Conservation (phyloP, 1,139 yeast species). For the Kluyveromyces marxianus region DNA sequence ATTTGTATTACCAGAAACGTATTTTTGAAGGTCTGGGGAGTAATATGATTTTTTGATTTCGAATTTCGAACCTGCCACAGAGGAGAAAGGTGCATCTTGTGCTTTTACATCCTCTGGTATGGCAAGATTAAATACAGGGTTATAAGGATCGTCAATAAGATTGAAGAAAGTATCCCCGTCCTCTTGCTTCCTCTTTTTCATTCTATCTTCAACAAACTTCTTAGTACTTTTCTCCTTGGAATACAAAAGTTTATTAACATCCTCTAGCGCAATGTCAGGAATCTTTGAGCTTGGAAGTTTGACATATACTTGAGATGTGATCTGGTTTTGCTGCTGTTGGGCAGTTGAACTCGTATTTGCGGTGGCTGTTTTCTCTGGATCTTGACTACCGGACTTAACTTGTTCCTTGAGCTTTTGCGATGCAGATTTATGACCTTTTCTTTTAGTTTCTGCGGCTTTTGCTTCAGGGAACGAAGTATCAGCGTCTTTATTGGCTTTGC, state of each 20-base stretch:
- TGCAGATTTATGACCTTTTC: constrained; percentile 6
- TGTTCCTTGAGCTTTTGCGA: constrained; percentile 8
- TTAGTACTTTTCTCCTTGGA: constrained; percentile 76
- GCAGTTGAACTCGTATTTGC: constrained; percentile 5
- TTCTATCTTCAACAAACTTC: constrained; percentile 74
- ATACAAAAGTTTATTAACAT: constrained; percentile 66
- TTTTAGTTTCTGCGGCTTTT: not conserved
- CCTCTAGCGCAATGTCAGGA: constrained; percentile 84
- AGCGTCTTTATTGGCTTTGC: constrained; percentile 7
- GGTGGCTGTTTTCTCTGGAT: constrained; percentile 4
- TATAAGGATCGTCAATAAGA: constrained; percentile 83
- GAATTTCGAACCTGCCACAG: constrained; percentile 67
- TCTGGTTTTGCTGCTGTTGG: constrained; percentile 19
- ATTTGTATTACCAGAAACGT: constrained; percentile 21
- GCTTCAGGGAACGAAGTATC: not conserved
- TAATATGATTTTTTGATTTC: constrained; percentile 60
- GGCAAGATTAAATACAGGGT: constrained; percentile 73
- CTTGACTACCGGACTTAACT: constrained; percentile 7
- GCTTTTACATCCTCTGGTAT: constrained; percentile 48
- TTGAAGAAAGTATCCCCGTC: constrained; percentile 72
- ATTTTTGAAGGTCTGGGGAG: constrained; percentile 22
- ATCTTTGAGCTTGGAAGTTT: constrained; percentile 83
- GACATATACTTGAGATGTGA: constrained; percentile 63
- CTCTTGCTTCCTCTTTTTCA: constrained; percentile 61
- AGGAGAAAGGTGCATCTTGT: constrained; percentile 69